These are phyloP conservation scores for Monilinia vaccinii-corymbosi DNA, from an alignment of 2,329 filamentous ascomycete genomes.

Conservation along the genomic window DNA sequence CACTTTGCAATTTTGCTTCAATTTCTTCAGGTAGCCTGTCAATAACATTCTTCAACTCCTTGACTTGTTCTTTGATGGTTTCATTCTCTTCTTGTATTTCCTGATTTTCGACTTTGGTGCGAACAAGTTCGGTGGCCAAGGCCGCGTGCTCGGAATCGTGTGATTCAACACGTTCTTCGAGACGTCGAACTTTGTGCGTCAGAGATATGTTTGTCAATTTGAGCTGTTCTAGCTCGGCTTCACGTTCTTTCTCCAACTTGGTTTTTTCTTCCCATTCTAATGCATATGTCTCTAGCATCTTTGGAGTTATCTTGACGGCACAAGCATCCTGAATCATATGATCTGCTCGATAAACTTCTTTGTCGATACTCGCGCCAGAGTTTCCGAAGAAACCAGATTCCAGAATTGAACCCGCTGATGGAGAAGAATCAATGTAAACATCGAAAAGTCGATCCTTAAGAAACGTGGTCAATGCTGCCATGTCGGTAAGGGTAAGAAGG, in stretches of 20 bases:
- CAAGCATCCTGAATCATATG: constrained; percentile 89
- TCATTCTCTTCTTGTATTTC: constrained; percentile 85
- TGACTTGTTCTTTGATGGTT: constrained; percentile 72
- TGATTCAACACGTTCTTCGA: constrained; percentile 82
- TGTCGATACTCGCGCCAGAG: constrained; percentile 79
- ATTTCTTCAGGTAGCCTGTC: constrained; percentile 85
- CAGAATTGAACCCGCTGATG: constrained; percentile 83
- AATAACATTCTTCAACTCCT: constrained; percentile 76
- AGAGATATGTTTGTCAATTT: constrained; percentile 58
- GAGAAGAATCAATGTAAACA: constrained; percentile 90
- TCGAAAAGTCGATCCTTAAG: constrained; percentile 93
- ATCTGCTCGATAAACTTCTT: constrained; percentile 92
- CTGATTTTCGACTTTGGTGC: constrained; percentile 88
- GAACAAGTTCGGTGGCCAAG: constrained; percentile 83
- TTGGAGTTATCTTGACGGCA: constrained; percentile 73
- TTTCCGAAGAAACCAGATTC: constrained; percentile 97
- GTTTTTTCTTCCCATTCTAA: constrained; percentile 89
- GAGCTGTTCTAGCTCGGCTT: constrained; percentile 70
- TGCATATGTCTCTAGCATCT: constrained; percentile 72
- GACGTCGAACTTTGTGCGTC: constrained; percentile 65
- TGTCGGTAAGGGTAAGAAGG: constrained; percentile 78
- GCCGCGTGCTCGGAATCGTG: constrained; percentile 86
- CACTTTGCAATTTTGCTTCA: constrained; percentile 68
- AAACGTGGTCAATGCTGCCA: constrained; percentile 80
- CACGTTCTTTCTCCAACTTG: constrained; percentile 69